Base-by-base conservation (phyloP, 2,329 filamentous ascomycete species). In the Salinomyces thailandicus region DNA sequence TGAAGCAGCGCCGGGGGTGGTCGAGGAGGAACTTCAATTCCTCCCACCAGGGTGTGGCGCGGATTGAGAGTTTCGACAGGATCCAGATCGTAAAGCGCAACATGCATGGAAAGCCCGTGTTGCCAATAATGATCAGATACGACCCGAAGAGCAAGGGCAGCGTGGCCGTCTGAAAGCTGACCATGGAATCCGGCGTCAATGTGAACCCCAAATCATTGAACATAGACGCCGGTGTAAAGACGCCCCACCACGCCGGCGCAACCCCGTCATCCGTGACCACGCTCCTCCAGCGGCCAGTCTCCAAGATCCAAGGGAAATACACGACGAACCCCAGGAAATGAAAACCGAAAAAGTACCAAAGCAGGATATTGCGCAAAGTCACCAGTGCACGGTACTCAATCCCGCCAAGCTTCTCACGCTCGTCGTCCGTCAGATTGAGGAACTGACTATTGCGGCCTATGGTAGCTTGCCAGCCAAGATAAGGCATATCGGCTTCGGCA, bases 181-280 rank as follows among this genome's bases (percentile, higher is more conserved):
- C 72, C 86, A 98, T 95, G 48, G 86, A 95, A 62, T 96, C 84
- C 0, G 87, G 81, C 0, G 86, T 96, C 46, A 98, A 66, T 2
- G 87, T 89, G 50, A 86, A 89, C 8, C 91, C 91, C n/a, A 96
- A 64, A 63, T 98, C 89, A 62, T 89, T 95, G 61, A 98, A 95
- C 37, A 86, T 74, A 27, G 86, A 91, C 33, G 77, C 85, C 11
- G 86, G 66, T 0, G 85, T 94, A 63, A 89, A 98, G 48, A 98
- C 77, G 0, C 76, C 86, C 75, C 91, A 98, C 91, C 91, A 98
- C 0, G 75, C 72, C 27, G 75, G 75, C 38, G 70, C 78, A 47
- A 83, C 64, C 6, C 76, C 77, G 34, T 66, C 69, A 0, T 56
- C 60, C 2, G 71, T 66, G n/a, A 95, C 73, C 12, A 89, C 55